Evolutionary conservation across 331 rosid genomes (phyloP), one percentile per base, ranked within the genome.

Genomic region (Rosa hybrid): DNA sequence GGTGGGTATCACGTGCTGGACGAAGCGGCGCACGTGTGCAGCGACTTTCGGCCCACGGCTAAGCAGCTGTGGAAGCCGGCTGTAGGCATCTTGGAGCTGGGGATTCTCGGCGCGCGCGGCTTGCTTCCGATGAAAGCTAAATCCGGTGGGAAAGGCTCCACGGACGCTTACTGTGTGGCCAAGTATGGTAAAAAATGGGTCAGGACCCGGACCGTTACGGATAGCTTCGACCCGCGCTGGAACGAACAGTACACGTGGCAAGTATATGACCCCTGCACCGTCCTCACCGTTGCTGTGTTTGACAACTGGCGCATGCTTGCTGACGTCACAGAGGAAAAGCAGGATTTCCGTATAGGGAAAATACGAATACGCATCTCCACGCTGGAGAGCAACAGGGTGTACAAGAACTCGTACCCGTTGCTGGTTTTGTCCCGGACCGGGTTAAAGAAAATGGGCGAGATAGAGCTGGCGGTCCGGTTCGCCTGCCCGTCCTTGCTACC

Each of bases 161-260:
- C 97, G 1, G 98, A 95, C 49, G 90, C 97, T 50, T 95, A 91
- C 86, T 93, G 98, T 65, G 98, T 95, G 7, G 99, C 98, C 25
- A 95, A 95, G 85, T 95, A 95, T 18, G 99, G 99, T 3, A 93
- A 88, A 38, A 95, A 95, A 79, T 95, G 99, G 99, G 97, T 93
- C 84, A 85, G 99, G 56, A 95, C 99, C 4, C 90, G 99, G 6
- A 95, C 99, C 20, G 83, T 95, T 2, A 85, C 91, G 0, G 98
- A 93, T 77, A 82, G 89, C 78, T 91, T 91, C 50, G 97, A 91
- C 82, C 99, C 99, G 75, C 88, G 99, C 0, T 95, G 99, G 99
- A 90, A 95, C 77, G 99, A 95, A 80, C 99, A 95, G 91, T 95
- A 95, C 94, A 95, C 99, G 86, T 95, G 99, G 99, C 98, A 93